Evolutionary conservation across 2,329 filamentous ascomycete genomes (phyloP), one percentile per base, ranked within the genome.

Genomic region (Penicillium sp.): DNA sequence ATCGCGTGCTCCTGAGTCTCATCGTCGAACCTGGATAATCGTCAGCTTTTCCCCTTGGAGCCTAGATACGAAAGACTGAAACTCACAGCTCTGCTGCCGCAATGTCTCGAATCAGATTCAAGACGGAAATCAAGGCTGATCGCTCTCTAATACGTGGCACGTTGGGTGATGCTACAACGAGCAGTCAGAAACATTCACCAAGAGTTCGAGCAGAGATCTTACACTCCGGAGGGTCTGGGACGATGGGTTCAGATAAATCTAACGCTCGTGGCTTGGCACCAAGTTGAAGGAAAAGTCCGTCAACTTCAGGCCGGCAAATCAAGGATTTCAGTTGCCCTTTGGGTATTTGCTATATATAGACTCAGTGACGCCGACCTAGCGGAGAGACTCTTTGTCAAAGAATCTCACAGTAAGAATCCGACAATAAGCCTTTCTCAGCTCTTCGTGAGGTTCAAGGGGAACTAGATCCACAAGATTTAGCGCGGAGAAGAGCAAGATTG

Each of bases 341-440:
- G 28, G 69, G 59, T 19, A 64, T 60, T 60, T 68, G 60, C 76
- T 79, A 28, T 26, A 35, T 22, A 16, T 7, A n/a, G 26, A n/a
- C 33, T 71, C 54, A 70, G 67, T 35, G 53, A 40, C n/a, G 25
- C 38, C 30, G 10, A 10, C 14, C 16, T 10, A 13, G n/a, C 6
- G 19, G 4, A 51, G 16, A n/a, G 60, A 10, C 25, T 51, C 0
- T 74, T 64, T 53, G 80, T 22, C 19, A 22, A 22, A 22, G 19
- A 82, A 53, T 77, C 71, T 38, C 37, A 80, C 76, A 55, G 84
- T 76, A 4, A 92, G 74, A 48, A 78, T 70, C 53, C 82, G 82
- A 57, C 82, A 78, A 71, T 92, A 92, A 60, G 88, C 84, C 57
- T 81, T 74, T 53, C 86, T 82, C 45, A 91, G 72, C 48, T 85